Conservation (phyloP, 306 rosid species). For the Dalbergia cultrata region DNA sequence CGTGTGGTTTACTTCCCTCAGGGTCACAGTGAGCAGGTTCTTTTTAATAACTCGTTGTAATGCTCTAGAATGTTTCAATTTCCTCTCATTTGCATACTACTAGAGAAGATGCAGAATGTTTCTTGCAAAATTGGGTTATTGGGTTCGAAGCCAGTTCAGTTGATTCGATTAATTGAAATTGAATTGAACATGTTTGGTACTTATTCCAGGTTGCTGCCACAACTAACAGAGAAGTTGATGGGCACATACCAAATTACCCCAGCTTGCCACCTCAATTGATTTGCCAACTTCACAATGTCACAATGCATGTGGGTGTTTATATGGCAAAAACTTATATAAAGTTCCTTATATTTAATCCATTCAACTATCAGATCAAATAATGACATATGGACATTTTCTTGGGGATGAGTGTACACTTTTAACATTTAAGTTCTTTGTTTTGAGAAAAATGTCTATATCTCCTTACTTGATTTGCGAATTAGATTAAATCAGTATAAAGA, state of each 20-base stretch:
- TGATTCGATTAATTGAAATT: constrained; percentile 33
- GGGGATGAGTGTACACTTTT: no score
- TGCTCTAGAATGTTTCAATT: constrained; percentile 32
- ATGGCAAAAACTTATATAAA: no score
- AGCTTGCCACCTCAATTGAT: constrained; percentile 86
- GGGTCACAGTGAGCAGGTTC: constrained; percentile 97
- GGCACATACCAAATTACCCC: constrained; percentile 91
- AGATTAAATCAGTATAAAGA: no score
- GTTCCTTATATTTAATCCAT: no score
- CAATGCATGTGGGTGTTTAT: constrained; percentile 86
- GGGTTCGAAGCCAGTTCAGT: constrained; percentile 27
- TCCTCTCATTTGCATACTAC: neutral
- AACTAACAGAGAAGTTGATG: constrained; percentile 88
- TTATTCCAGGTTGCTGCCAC: constrained; percentile 86
- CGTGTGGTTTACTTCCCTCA: constrained; percentile 97
- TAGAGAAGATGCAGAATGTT: neutral
- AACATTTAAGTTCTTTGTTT: no score
- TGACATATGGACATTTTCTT: no score
- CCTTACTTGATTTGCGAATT: no score
- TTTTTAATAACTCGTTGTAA: constrained; percentile 30
- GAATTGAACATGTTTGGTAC: constrained; percentile 38
- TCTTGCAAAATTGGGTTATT: constrained; percentile 41
- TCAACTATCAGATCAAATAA: no score
- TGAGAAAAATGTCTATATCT: no score
- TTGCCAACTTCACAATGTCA: constrained; percentile 89